Conservation (phyloP, 1,284 basidiomycete genomes). For the Lentinula novae-zelandiae region DNA sequence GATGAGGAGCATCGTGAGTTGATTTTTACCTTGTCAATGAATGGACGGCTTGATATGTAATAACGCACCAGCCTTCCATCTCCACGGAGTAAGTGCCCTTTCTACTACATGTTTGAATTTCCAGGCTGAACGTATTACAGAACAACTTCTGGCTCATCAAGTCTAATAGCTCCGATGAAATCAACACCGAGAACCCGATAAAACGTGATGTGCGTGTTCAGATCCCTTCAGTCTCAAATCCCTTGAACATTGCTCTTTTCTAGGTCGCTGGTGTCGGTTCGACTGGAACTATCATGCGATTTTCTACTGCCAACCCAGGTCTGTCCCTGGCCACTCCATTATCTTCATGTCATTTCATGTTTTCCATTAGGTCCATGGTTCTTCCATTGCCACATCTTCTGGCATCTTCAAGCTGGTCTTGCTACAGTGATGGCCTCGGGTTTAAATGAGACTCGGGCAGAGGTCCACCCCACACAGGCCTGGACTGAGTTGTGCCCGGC, state of each 20-base stretch:
- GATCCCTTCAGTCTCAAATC: not conserved
- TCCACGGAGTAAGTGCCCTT: slow-evolving; percentile 17
- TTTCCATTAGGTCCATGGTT: slow-evolving; percentile 17
- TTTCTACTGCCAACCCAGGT: slow-evolving; percentile 18
- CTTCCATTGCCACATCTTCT: slow-evolving; percentile 28
- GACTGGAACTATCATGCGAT: slow-evolving; percentile 14
- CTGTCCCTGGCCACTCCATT: slow-evolving; percentile 8
- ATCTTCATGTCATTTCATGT: not conserved
- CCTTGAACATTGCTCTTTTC: not conserved
- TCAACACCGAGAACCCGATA: slow-evolving; percentile 23
- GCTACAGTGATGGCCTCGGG: slow-evolving; percentile 23
- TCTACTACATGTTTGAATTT: not conserved
- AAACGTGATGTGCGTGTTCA: slow-evolving; percentile 19
- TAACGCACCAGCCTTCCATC: slow-evolving; percentile 17
- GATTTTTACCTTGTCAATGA: slow-evolving; percentile 6
- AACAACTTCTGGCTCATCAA: slow-evolving; percentile 27
- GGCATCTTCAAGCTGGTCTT: slow-evolving; percentile 27
- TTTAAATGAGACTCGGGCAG: slow-evolving; percentile 14
- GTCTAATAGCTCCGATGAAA: slow-evolving; percentile 18
- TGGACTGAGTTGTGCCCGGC: slow-evolving; percentile 26
- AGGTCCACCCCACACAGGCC: slow-evolving; percentile 18
- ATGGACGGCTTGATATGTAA: slow-evolving; percentile 18
- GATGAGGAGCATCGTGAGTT: slow-evolving; percentile 9
- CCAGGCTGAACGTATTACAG: slow-evolving; percentile 5
- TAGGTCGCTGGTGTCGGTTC: slow-evolving; percentile 19